Base-by-base conservation (phyloP, 2,329 filamentous ascomycete species). In the Cladobotryum mycophilum region DNA sequence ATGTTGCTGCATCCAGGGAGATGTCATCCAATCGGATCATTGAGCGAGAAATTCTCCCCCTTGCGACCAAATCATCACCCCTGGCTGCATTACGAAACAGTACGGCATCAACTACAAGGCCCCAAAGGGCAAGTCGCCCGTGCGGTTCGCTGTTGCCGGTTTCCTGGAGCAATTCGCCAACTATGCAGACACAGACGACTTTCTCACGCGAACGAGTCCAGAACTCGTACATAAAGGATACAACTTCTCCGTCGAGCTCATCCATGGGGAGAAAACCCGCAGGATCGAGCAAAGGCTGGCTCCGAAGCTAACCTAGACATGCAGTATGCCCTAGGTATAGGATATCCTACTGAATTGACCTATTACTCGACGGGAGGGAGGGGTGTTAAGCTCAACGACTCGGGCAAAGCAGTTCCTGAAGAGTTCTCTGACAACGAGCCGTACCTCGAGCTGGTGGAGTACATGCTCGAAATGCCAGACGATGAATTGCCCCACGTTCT, bases 401-500 rank as follows among this genome's bases (percentile, higher is more conserved):
- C 9, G 3, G 41, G 41, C 41, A 56, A 64, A 2, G 48, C 64
- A 1, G 41, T 71, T 4, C 52, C 63, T 0, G 58, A 56, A 3
- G 56, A 61, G 4, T 54, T 59, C 5, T 61, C 60, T 42, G 61
- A 70, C 52, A 82, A 82, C 58, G 79, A 83, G 62, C 80, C 80
- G 0, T 83, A 78, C 55, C 64, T 82, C 3, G 72, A 76, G 41
- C 75, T 78, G 55, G 65, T 81, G 12, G 68, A 78, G 51, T 70
- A 75, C 52, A 63, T 82, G 5, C 66, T 81, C 1, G 62, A 58
- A n/a, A 67, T 70, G 51, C 59, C 66, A 1, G 71, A 76, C 44
- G 61, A 66, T 9, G 62, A 71, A 14, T 59, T 81, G 9, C 80
- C 80, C 1, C 77, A 79, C 48, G 74, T 82, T 2, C 69, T 84